Evolutionary conservation across 2,329 filamentous ascomycete species (phyloP).

Genomic region (Hypoxylon sp.): DNA sequence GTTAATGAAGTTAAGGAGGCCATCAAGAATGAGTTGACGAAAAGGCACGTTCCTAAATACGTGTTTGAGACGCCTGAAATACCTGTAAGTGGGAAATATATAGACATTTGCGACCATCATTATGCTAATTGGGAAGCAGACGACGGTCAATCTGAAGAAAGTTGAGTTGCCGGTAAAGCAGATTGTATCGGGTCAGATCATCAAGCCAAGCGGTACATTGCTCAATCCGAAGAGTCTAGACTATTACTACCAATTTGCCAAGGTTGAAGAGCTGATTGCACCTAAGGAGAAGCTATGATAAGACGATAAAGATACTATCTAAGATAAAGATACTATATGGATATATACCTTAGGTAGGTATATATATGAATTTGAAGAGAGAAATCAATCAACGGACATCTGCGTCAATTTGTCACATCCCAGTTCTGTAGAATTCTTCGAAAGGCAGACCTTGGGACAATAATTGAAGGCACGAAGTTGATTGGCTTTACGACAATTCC

Average conservation of each 20-base stretch:
- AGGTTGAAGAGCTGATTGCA: constrained; percentile 72
- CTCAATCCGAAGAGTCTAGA: constrained; percentile 82
- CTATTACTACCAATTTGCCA: constrained; percentile 84
- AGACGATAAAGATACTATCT: background rate
- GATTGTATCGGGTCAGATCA: constrained; percentile 80
- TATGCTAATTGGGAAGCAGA: constrained; percentile 62
- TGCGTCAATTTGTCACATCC: too few relatives aligned
- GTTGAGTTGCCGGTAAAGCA: constrained; percentile 88
- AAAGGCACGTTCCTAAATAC: constrained; percentile 82
- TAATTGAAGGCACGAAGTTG: too few relatives aligned
- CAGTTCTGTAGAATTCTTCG: too few relatives aligned
- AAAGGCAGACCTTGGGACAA: too few relatives aligned
- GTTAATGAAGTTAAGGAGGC: constrained; percentile 72
- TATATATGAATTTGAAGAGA: too few relatives aligned
- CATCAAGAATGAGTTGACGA: constrained; percentile 76
- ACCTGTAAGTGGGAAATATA: constrained; percentile 69
- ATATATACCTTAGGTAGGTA: too few relatives aligned
- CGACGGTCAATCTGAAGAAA: constrained; percentile 87
- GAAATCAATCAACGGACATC: too few relatives aligned
- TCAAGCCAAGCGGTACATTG: constrained; percentile 83
- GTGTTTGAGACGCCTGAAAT: constrained; percentile 87
- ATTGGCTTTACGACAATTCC: too few relatives aligned
- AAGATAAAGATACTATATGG: background rate
- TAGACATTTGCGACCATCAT: background rate
- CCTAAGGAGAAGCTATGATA: constrained; percentile 65